These are phyloP conservation scores for Rutstroemia sp. DNA, from an alignment of 2,329 filamentous ascomycete genomes.

Conservation along the genomic window DNA sequence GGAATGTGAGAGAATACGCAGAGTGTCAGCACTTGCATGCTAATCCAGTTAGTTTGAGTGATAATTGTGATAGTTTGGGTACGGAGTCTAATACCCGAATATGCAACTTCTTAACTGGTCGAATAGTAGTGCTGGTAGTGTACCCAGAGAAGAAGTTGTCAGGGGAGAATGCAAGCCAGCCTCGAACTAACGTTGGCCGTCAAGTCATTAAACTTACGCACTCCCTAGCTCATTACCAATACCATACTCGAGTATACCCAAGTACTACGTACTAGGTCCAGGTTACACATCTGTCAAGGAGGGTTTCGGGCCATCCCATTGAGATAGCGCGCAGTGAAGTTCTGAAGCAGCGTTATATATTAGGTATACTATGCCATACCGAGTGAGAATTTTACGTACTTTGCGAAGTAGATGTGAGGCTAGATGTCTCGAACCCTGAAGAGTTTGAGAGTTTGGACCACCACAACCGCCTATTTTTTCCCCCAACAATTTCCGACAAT, in stretches of 20 bases:
- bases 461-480: not conserved
- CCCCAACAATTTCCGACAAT: conserved; percentile 5
- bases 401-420: not conserved
- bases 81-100: not conserved
- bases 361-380: no score
- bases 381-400: not conserved
- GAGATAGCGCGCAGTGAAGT: not conserved
- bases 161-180: conserved; percentile 1
- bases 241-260: not conserved
- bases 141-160: not conserved
- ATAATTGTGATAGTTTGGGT: not conserved
- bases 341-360: not conserved
- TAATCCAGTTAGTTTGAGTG: not conserved
- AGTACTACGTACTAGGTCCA: not conserved
- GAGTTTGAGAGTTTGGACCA: not conserved
- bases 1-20: not conserved
- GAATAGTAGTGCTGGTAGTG: not conserved
- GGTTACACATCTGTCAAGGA: not conserved
- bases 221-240: not conserved
- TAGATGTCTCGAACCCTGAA: not conserved
- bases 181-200: not conserved
- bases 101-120: not conserved
- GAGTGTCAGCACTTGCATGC: conserved; percentile 7
- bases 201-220: not conserved
- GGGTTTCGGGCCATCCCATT: not conserved